phyloP scores from a whole-genome alignment of 1,139 yeast genomes.

The Suhomyces bribrorum region DNA sequence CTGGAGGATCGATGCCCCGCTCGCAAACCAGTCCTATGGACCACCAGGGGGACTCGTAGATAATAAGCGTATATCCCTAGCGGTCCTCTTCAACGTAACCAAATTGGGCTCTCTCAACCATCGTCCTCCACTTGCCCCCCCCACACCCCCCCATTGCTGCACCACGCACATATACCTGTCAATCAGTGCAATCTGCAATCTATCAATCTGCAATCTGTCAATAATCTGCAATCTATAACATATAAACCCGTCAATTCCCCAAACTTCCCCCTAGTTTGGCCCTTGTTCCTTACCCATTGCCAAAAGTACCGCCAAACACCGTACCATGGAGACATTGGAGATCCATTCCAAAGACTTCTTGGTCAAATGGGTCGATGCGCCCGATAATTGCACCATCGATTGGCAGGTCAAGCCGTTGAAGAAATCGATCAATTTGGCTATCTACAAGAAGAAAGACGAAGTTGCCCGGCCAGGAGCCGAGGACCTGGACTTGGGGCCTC shows the following conservation, averaged over 20 bases:
- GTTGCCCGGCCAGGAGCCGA: conserved; percentile 3
- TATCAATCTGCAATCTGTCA: too few relatives aligned
- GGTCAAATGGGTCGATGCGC: conserved; percentile 86
- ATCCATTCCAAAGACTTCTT: conserved; percentile 86
- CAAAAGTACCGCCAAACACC: neutral
- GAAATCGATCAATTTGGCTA: conserved; percentile 72
- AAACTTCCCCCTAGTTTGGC: neutral
- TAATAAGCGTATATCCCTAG: neutral
- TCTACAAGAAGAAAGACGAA: conserved; percentile 49
- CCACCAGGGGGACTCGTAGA: neutral
- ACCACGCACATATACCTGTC: too few relatives aligned
- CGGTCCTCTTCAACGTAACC: too few relatives aligned
- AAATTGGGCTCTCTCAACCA: neutral
- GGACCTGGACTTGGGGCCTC: conserved; percentile 7
- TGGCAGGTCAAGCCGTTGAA: conserved; percentile 87
- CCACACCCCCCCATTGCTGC: neutral
- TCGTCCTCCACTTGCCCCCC: neutral
- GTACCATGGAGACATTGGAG: conserved; percentile 80
- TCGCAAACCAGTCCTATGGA: neutral
- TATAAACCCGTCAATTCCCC: too few relatives aligned
- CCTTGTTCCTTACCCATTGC: neutral
- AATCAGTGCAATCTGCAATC: too few relatives aligned
- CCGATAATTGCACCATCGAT: conserved; percentile 62
- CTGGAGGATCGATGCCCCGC: neutral
- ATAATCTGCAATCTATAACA: too few relatives aligned